Conservation (phyloP, 2,329 filamentous ascomycete genomes). For the Trichoderma breve region DNA sequence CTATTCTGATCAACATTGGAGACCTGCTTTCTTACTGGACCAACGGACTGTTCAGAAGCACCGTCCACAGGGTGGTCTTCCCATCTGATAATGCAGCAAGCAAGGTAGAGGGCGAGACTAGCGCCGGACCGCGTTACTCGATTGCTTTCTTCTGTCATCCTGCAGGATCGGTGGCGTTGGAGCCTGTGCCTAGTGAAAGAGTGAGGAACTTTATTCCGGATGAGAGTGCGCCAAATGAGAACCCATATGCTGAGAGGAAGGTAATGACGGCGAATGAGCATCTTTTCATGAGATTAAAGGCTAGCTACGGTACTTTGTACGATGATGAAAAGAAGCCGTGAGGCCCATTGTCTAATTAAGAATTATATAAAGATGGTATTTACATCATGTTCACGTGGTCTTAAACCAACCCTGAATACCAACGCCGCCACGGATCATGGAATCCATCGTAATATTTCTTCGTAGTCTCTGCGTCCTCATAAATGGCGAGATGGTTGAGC, state of each 20-base stretch:
- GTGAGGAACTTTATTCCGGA: conserved; percentile 45
- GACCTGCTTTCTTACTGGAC: conserved; percentile 82
- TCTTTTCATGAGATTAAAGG: conserved; percentile 58
- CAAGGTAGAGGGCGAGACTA: conserved; percentile 44
- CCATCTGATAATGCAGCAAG: conserved; percentile 30
- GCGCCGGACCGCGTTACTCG: conserved; percentile 56
- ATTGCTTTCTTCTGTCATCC: conserved; percentile 71
- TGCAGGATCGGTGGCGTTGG: conserved; percentile 50
- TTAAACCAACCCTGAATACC: conserved; percentile 44
- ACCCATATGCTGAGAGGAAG: conserved; percentile 52
- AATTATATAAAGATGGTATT: background rate
- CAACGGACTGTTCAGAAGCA: conserved; percentile 79
- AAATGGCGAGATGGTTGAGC: conserved; percentile 40
- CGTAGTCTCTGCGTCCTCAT: conserved; percentile 36
- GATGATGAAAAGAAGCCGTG: conserved; percentile 36
- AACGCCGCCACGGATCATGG: conserved; percentile 43
- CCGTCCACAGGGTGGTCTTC: conserved; percentile 86
- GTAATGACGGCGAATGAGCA: conserved; percentile 64
- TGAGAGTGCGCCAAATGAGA: conserved; percentile 34
- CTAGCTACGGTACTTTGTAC: conserved; percentile 58
- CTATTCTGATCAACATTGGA: conserved; percentile 77
- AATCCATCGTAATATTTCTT: conserved; percentile 37
- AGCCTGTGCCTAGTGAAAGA: conserved; percentile 58
- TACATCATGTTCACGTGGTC: background rate
- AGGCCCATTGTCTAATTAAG: background rate